Evolutionary conservation across 2,329 filamentous ascomycete species (phyloP).

Genomic region (Westerdykella sp.): DNA sequence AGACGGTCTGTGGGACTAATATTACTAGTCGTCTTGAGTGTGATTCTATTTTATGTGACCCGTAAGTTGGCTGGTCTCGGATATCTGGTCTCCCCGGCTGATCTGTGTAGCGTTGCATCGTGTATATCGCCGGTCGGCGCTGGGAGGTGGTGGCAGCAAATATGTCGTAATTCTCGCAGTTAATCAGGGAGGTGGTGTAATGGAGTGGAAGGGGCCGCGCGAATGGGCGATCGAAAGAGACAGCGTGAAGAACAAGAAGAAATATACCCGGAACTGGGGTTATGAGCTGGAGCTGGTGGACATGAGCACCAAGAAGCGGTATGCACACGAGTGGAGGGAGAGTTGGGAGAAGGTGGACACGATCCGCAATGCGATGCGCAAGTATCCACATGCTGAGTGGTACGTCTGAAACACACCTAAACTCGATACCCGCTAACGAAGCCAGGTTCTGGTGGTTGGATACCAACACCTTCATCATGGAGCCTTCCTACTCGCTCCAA

Average conservation of each 20-base stretch:
- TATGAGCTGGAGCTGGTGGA: constrained; percentile 96
- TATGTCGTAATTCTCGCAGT: constrained; percentile 90
- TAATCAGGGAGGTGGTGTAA: constrained; percentile 92
- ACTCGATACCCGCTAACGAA: background rate
- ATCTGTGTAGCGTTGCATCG: constrained; percentile 48
- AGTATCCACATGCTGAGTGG: constrained; percentile 96
- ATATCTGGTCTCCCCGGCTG: constrained; percentile 2
- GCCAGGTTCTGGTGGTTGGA: constrained; percentile 99
- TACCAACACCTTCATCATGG: constrained; percentile 97
- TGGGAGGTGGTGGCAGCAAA: constrained; percentile 84
- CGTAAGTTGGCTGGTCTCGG: constrained; percentile 54
- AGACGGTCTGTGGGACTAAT: constrained; percentile 58
- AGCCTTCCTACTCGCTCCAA: constrained; percentile 84
- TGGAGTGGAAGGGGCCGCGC: constrained; percentile 96
- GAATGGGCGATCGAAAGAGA: constrained; percentile 98
- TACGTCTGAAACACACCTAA: constrained; percentile 45
- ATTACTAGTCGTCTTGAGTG: constrained; percentile 54
- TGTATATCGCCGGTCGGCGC: constrained; percentile 62
- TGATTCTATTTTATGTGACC: constrained; percentile 63
- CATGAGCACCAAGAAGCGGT: constrained; percentile 98
- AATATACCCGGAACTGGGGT: constrained; percentile 80
- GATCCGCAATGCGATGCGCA: constrained; percentile 78
- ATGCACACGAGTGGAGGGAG: constrained; percentile 97
- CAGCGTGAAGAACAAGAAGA: constrained; percentile 90
- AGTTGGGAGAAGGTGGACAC: constrained; percentile 99